Percentiles rank a stretch among this genome's conserved stretches.
These are phyloP conservation scores for Stachybotrys elegans DNA, from an alignment of 2,329 filamentous ascomycete genomes.

Conservation along the genomic window DNA sequence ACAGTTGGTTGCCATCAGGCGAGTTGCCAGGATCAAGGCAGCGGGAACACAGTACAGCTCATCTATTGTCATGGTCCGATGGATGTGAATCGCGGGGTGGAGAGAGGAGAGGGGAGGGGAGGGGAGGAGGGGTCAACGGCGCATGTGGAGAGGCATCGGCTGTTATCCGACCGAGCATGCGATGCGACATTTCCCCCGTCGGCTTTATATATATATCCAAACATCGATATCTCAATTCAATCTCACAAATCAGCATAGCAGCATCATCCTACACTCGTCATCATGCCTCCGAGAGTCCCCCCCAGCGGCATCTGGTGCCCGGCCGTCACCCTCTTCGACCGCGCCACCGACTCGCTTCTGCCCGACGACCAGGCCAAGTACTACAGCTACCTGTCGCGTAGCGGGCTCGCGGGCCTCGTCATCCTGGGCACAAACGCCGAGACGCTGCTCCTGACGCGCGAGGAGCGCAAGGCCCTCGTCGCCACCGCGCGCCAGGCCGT, in stretches of 20 bases:
- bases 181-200: neutral
- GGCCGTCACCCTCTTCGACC: conserved; percentile 50
- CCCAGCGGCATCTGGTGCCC: conserved; percentile 43
- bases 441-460: conserved; percentile 52
- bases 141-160: no score
- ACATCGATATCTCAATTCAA: neutral
- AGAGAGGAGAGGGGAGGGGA: no score
- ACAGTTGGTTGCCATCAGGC: no score
- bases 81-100: no score
- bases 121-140: no score
- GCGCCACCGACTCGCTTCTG: conserved; percentile 41
- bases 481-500: conserved; percentile 64
- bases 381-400: conserved; percentile 44
- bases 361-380: conserved; percentile 43
- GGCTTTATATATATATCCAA: neutral
- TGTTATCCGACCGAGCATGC: no score
- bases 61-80: no score
- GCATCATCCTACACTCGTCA: no score
- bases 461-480: conserved; percentile 54
- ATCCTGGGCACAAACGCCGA: conserved; percentile 53
- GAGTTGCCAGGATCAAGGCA: no score
- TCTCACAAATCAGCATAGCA: no score
- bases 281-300: conserved; percentile 14
- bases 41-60: no score
- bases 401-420: conserved; percentile 46